These are phyloP conservation scores for Hyphopichia buzzinii DNA, from an alignment of 1,139 yeast genomes.

Conservation along the genomic window DNA sequence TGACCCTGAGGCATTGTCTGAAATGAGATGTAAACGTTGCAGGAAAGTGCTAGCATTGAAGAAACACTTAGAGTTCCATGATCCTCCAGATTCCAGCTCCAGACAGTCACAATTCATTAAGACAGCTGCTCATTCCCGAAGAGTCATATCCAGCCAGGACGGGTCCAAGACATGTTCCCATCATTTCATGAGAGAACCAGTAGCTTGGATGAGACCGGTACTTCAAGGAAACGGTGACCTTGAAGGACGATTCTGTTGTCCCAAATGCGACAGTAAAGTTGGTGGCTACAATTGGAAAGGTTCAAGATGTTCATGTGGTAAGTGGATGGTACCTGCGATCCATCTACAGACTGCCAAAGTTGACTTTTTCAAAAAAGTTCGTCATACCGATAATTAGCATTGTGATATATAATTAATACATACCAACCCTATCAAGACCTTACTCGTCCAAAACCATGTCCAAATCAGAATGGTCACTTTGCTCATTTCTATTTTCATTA, in stretches of 20 bases:
- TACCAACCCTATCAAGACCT: not conserved
- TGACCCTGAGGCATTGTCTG: constrained; percentile 22
- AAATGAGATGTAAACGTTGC: constrained; percentile 69
- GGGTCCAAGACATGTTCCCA: constrained; percentile 76
- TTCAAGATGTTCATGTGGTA: constrained; percentile 89
- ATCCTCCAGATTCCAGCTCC: constrained; percentile 57
- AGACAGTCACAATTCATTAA: constrained; percentile 62
- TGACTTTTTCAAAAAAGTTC: constrained; percentile 48
- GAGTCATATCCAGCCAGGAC: constrained; percentile 50
- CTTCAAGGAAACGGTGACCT: constrained; percentile 61
- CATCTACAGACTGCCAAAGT: constrained; percentile 79
- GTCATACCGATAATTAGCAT: not conserved
- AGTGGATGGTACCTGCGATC: constrained; percentile 93
- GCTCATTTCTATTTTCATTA: constrained; percentile 8
- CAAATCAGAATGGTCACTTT: constrained; percentile 35
- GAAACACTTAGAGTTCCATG: constrained; percentile 54
- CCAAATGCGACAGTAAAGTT: constrained; percentile 75
- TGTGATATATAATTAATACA: not conserved
- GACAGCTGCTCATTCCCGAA: constrained; percentile 57
- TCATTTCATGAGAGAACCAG: constrained; percentile 74
- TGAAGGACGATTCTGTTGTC: constrained; percentile 86
- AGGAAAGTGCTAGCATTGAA: constrained; percentile 54
- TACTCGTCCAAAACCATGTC: constrained; percentile 51
- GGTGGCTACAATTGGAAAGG: constrained; percentile 98
- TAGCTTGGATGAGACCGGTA: constrained; percentile 87